Evolutionary conservation across 176 grass and related monocot genomes (phyloP).

Genomic region (Aegilops speltoides): DNA sequence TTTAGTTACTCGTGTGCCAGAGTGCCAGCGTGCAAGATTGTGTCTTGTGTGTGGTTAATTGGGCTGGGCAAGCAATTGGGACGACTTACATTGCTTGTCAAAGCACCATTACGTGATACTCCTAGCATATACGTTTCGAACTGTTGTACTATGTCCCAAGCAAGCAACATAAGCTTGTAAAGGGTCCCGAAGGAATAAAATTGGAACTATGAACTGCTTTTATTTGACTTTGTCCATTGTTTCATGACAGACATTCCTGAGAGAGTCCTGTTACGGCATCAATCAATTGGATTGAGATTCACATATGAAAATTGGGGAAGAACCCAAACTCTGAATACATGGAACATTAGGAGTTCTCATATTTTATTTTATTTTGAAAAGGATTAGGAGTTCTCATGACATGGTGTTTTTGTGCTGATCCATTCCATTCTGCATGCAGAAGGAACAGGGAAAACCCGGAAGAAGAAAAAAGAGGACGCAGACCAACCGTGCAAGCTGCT

Average conservation of each 20-base stretch:
- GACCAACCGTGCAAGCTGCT: background rate
- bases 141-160: background rate
- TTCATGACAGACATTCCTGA: background rate
- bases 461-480: background rate
- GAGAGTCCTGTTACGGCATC: background rate
- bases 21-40: background rate
- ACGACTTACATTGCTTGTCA: background rate
- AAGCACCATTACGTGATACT: background rate
- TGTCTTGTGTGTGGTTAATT: background rate
- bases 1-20: background rate
- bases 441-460: background rate
- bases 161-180: background rate
- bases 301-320: background rate
- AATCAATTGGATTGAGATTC: background rate
- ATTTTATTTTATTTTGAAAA: no score
- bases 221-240: background rate
- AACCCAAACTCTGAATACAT: no score
- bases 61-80: conserved; percentile 4
- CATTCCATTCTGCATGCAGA: background rate
- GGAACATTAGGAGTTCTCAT: background rate
- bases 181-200: background rate
- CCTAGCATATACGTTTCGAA: background rate
- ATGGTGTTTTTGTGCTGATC: background rate
- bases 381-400: background rate
- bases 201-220: background rate